Evolutionary conservation across 1,284 basidiomycete species (phyloP).

Genomic region (Leucoagaricus sp.): DNA sequence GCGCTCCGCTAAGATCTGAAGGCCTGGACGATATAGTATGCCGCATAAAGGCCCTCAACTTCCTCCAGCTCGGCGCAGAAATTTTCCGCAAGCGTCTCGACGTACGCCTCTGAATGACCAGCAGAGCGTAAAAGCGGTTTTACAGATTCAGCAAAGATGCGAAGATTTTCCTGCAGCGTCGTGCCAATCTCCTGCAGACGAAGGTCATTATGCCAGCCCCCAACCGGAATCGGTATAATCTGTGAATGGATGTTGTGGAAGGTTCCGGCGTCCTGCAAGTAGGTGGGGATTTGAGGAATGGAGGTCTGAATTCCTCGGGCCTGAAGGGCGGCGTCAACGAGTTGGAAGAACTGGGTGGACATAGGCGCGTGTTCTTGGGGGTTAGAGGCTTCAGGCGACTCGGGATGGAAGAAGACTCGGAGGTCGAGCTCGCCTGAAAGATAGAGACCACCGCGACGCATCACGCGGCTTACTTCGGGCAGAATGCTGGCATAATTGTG

Average conservation of each 20-base stretch:
- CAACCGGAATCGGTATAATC: constrained; percentile 45
- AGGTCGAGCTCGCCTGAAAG: constrained; percentile 61
- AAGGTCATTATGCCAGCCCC: constrained; percentile 42
- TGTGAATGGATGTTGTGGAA: constrained; percentile 41
- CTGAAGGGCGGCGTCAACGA: constrained; percentile 39
- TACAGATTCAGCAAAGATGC: constrained; percentile 39
- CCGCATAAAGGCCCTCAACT: constrained; percentile 42
- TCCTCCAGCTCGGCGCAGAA: constrained; percentile 41
- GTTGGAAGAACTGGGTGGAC: constrained; percentile 43
- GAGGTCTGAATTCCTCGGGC: constrained; percentile 37
- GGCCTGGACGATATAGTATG: constrained; percentile 37
- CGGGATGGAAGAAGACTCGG: constrained; percentile 41
- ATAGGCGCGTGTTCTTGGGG: constrained; percentile 39
- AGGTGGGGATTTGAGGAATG: constrained; percentile 33
- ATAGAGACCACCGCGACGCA: constrained; percentile 66
- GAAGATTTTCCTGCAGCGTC: constrained; percentile 31
- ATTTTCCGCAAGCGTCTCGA: constrained; percentile 38
- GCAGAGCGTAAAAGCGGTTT: constrained; percentile 41
- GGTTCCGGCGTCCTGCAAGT: constrained; percentile 33
- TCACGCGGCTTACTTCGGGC: constrained; percentile 55
- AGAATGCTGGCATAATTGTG: constrained; percentile 51
- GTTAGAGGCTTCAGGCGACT: constrained; percentile 25
- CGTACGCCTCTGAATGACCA: constrained; percentile 34
- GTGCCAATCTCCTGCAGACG: constrained; percentile 36
- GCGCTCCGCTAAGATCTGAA: constrained; percentile 16